phyloP scores from a whole-genome alignment of 129 eudicot genomes.

The Calendula officinalis region DNA sequence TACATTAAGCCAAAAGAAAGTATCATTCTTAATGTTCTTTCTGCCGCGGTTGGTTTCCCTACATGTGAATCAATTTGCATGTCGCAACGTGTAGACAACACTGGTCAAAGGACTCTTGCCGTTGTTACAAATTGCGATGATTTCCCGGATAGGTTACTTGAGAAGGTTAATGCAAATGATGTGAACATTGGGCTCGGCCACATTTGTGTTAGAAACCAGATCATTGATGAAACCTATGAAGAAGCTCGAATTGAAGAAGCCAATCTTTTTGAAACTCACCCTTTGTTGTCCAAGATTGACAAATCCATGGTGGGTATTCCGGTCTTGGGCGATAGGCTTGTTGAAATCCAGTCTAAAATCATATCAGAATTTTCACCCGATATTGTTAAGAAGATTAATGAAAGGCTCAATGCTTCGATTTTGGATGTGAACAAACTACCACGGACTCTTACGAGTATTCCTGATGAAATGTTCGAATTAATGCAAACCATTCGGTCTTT shows the following conservation, averaged over 20 bases:
- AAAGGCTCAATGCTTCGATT: neutral
- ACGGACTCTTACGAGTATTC: neutral
- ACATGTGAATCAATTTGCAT: no score
- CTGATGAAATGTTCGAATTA: slow-evolving; percentile 8
- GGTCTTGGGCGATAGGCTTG: neutral
- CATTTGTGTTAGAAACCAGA: slow-evolving; percentile 16
- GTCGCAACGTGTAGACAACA: no score
- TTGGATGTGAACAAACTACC: slow-evolving; percentile 2
- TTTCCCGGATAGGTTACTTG: slow-evolving; percentile 20
- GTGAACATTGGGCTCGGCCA: slow-evolving; percentile 28
- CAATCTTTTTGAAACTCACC: slow-evolving; percentile 16
- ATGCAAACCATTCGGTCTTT: slow-evolving; percentile 11
- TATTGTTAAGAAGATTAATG: slow-evolving; percentile 16
- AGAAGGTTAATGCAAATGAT: slow-evolving; percentile 33
- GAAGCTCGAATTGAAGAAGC: slow-evolving; percentile 19
- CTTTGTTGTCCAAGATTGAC: slow-evolving; percentile 10
- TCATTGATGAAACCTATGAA: slow-evolving; percentile 14
- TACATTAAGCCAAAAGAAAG: no score
- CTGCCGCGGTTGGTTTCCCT: no score
- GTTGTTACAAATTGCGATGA: neutral
- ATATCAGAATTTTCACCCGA: slow-evolving; percentile 21
- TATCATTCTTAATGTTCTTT: no score
- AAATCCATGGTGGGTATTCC: slow-evolving; percentile 22
- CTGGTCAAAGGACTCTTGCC: no score
- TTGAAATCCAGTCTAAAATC: slow-evolving; percentile 6